phyloP scores from a whole-genome alignment of 1,139 yeast genomes.

The Meyerozyma athensensis region DNA sequence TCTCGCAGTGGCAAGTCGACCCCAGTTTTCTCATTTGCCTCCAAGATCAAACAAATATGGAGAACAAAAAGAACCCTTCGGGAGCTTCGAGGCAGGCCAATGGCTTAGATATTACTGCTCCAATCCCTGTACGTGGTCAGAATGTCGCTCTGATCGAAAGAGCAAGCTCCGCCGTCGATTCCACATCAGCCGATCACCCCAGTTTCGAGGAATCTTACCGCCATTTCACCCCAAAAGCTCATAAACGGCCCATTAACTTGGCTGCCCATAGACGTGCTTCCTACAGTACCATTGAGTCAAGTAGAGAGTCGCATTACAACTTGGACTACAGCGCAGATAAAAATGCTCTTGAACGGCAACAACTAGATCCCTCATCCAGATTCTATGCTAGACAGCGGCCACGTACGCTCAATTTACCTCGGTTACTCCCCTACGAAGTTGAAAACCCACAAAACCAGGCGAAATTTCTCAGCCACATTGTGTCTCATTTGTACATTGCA shows the following conservation, averaged over 20 bases:
- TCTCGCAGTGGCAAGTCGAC: constrained; percentile 1
- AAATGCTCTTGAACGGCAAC: constrained; percentile 33
- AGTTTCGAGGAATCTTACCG: constrained; percentile 9
- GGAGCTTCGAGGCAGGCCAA: background rate
- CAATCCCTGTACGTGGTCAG: constrained; percentile 7
- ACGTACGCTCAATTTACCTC: constrained; percentile 56
- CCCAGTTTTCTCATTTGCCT: background rate
- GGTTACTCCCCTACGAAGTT: constrained; percentile 69
- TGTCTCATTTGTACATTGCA: constrained; percentile 76
- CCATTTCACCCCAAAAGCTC: constrained; percentile 26
- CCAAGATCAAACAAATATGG: background rate
- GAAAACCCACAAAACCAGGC: constrained; percentile 71
- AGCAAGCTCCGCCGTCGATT: constrained; percentile 13
- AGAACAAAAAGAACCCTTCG: background rate
- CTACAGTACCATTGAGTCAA: constrained; percentile 29
- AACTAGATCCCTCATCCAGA: constrained; percentile 48
- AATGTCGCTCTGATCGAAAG: constrained; percentile 7
- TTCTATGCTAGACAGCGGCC: constrained; percentile 51
- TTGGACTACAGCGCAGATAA: constrained; percentile 55
- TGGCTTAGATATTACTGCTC: constrained; percentile 6
- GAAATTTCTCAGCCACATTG: constrained; percentile 70
- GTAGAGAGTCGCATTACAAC: constrained; percentile 45
- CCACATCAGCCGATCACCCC: constrained; percentile 4
- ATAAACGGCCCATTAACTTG: constrained; percentile 7
- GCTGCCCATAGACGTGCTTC: constrained; percentile 28